phyloP scores from a whole-genome alignment of 2,329 filamentous ascomycete species.

The Ophiostoma sp. region DNA sequence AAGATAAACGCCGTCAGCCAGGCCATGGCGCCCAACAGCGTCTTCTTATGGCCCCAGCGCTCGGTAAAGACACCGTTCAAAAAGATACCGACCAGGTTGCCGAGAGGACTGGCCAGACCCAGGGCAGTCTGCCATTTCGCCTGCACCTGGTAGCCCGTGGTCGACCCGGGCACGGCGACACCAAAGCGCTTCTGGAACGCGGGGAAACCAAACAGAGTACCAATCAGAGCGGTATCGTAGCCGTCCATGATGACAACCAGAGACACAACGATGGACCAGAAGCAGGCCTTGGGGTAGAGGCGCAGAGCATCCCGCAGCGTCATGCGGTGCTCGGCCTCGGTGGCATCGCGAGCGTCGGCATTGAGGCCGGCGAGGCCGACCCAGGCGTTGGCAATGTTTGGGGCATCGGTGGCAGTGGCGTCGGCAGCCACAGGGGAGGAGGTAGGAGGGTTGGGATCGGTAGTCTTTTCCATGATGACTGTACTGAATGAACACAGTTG shows the following conservation, averaged over 20 bases:
- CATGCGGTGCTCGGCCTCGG: conserved; percentile 21
- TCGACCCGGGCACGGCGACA: neutral
- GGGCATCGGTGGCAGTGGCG: neutral
- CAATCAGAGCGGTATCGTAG: conserved; percentile 35
- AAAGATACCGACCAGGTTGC: conserved; percentile 57
- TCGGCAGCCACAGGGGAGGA: neutral
- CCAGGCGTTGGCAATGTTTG: conserved; percentile 7
- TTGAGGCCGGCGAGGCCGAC: neutral
- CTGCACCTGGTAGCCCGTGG: conserved; percentile 24
- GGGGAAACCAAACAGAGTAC: conserved; percentile 35
- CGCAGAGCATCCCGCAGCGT: conserved; percentile 27
- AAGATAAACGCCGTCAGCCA: conserved; percentile 54
- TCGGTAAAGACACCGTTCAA: conserved; percentile 54
- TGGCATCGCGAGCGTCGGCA: conserved; percentile 16
- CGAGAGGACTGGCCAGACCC: conserved; percentile 54
- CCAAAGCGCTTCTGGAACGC: conserved; percentile 36
- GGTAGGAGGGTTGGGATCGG: neutral
- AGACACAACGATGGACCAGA: conserved; percentile 34
- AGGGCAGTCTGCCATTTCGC: conserved; percentile 60
- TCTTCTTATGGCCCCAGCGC: conserved; percentile 51
- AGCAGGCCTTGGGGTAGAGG: conserved; percentile 39
- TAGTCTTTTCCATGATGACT: neutral
- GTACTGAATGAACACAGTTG: neutral
- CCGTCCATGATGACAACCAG: conserved; percentile 47
- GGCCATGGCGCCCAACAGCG: conserved; percentile 50